A percentile compares a stretch with the other conserved stretches of the same genome.
Evolutionary conservation across 768 basidiomycete genomes (phyloP).

Genomic region (Pilatotrama ljubarskyi): DNA sequence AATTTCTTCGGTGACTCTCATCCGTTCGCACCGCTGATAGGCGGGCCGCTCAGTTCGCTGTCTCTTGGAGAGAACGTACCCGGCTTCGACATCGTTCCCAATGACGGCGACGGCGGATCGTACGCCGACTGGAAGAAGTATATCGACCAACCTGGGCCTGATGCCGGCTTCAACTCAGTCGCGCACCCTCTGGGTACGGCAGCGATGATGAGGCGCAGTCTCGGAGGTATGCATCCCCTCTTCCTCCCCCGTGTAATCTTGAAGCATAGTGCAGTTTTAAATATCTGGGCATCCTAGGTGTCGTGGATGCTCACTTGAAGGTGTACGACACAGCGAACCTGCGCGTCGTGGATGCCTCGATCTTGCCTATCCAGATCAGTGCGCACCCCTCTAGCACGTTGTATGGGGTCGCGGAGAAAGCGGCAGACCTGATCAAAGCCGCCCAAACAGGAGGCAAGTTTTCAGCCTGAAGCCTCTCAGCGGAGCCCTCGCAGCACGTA

Average conservation of each 20-base stretch:
- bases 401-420: constrained; percentile 34
- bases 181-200: constrained; percentile 51
- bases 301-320: constrained; percentile 50
- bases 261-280: no score
- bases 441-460: constrained; percentile 4
- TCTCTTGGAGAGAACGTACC: constrained; percentile 43
- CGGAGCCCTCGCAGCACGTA: no score
- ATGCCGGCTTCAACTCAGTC: constrained; percentile 41
- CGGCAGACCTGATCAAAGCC: constrained; percentile 32
- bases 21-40: not conserved
- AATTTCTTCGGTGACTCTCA: not conserved
- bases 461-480: no score
- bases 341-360: constrained; percentile 55
- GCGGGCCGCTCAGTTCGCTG: not conserved
- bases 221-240: no score
- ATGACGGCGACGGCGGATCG: constrained; percentile 41
- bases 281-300: constrained; percentile 33
- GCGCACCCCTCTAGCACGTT: constrained; percentile 47
- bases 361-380: constrained; percentile 52
- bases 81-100: constrained; percentile 43
- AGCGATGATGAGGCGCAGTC: constrained; percentile 32
- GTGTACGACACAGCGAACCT: constrained; percentile 57
- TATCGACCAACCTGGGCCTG: constrained; percentile 36
- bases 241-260: no score
- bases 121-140: constrained; percentile 48